Conservation (phyloP, 2,329 filamentous ascomycete genomes). For the Alternaria postmessia region DNA sequence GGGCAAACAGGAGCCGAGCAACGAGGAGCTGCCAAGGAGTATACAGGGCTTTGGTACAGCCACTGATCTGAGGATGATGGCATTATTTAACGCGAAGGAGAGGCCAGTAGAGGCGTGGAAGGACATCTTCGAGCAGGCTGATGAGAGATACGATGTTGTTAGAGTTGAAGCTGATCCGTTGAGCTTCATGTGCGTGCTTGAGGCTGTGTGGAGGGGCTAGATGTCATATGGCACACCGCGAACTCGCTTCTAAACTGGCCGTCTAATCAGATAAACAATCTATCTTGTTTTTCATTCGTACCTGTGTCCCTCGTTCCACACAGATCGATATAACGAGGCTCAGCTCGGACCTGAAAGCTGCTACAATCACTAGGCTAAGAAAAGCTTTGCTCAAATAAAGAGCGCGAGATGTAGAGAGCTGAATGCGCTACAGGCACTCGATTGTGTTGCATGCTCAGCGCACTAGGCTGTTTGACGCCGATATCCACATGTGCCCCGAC, state of each 20-base stretch:
- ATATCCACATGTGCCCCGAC: background rate
- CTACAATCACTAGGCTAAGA: background rate
- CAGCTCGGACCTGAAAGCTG: background rate
- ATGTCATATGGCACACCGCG: too few relatives aligned
- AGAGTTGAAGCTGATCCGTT: constrained; percentile 32
- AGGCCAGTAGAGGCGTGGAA: constrained; percentile 58
- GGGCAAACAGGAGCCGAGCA: constrained; percentile 39
- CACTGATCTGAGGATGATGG: constrained; percentile 62
- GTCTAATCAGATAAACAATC: background rate
- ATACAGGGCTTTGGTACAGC: constrained; percentile 39
- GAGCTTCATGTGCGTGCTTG: constrained; percentile 38
- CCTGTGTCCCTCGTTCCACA: background rate
- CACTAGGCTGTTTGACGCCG: background rate
- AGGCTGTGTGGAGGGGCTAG: constrained; percentile 37
- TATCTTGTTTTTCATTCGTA: background rate
- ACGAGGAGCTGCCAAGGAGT: constrained; percentile 30
- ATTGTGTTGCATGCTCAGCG: background rate
- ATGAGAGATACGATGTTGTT: constrained; percentile 56
- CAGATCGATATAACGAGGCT: background rate
- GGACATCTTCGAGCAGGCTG: constrained; percentile 56
- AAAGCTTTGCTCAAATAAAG: background rate
- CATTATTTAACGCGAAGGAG: constrained; percentile 60
- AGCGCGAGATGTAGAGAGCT: background rate
- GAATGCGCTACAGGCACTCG: background rate
- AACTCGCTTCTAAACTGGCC: background rate